Evolutionary conservation across 768 basidiomycete species (phyloP), one percentile per base, ranked within the genome.

Genomic region (Crucibulum laeve): DNA sequence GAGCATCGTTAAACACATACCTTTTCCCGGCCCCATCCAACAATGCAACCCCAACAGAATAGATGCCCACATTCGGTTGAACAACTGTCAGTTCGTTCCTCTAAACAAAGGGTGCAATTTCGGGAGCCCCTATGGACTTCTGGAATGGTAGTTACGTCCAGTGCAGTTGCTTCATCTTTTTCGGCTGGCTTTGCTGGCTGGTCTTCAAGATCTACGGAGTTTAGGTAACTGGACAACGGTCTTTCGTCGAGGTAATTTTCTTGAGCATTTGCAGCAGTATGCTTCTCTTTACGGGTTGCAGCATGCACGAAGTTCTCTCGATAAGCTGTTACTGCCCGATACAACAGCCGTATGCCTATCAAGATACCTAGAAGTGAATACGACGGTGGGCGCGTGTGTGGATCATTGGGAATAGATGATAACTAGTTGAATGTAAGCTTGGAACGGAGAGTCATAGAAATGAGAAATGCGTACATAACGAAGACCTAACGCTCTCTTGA

Each of bases 11-110:
- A 33, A 7, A 42, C 4, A 15, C 64, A 40, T 44, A 84, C 86
- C 79, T 91, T 93, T 60, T 93, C 91, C 58, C 84, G 70, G 11
- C 86, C 89, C 91, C 91, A 93, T 7, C 83, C 87, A 34, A 87
- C 80, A 30, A 93, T 88, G 53, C 91, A 93, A 52, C 73, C 80
- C 91, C 91, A 93, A 52, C 90, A 91, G 58, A 92, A 93, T 36
- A 93, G 56, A 60, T 93, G 91, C 0, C 91, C 91, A 51, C 91
- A 93, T 59, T 92, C 91, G 0, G 91, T 93, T 22, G 84, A 79
- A 56, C 82, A 84, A 51, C 80, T 90, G 45, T 82, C 78, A 0
- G 86, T 89, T 52, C 91, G 74, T 59, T 91, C 87, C 53, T 92
- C 91, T 40, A 93, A 63, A 55, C 91, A 93, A 21, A 93, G 70